Percentiles rank a stretch among this genome's conserved stretches.
phyloP scores from a whole-genome alignment of 768 basidiomycete genomes.

The Agrocybe chaxingu region DNA sequence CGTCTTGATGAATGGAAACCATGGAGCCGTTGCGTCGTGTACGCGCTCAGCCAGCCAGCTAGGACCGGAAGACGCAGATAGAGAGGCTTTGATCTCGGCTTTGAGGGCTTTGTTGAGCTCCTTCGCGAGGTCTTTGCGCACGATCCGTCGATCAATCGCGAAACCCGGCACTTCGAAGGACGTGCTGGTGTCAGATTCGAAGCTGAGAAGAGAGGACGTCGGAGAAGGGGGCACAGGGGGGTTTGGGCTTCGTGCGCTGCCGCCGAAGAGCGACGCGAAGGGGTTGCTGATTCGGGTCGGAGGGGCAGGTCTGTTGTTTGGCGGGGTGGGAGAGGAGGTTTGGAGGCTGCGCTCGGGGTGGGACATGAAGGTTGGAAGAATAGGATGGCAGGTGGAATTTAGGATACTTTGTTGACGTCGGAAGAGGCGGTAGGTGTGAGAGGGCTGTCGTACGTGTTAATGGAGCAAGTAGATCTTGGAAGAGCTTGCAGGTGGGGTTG shows the following conservation, averaged over 20 bases:
- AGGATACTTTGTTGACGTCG: slow-evolving; percentile 42
- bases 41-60: slow-evolving; percentile 64
- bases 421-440: slow-evolving; percentile 52
- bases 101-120: slow-evolving; percentile 51
- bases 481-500: slow-evolving; percentile 37
- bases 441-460: slow-evolving; percentile 28
- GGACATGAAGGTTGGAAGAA: slow-evolving; percentile 41
- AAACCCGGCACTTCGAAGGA: slow-evolving; percentile 58
- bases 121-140: slow-evolving; percentile 50
- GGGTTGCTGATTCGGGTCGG: slow-evolving; percentile 57
- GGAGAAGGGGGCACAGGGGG: slow-evolving; percentile 26
- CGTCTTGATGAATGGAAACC: slow-evolving; percentile 52
- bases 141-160: slow-evolving; percentile 51
- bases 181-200: slow-evolving; percentile 30
- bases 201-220: slow-evolving; percentile 28
- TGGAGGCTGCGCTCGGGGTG: slow-evolving; percentile 40
- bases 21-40: slow-evolving; percentile 47
- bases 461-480: slow-evolving; percentile 35
- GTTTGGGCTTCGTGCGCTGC: slow-evolving; percentile 21
- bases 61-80: slow-evolving; percentile 31
- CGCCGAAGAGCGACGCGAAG: slow-evolving; percentile 77
- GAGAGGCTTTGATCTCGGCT: slow-evolving; percentile 48
- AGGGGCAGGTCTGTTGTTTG: slow-evolving; percentile 22
- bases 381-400: slow-evolving; percentile 41
- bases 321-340: slow-evolving; percentile 42